These are phyloP conservation scores for Sordariomycetes sp. DNA, from an alignment of 2,329 filamentous ascomycete species.

Conservation along the genomic window DNA sequence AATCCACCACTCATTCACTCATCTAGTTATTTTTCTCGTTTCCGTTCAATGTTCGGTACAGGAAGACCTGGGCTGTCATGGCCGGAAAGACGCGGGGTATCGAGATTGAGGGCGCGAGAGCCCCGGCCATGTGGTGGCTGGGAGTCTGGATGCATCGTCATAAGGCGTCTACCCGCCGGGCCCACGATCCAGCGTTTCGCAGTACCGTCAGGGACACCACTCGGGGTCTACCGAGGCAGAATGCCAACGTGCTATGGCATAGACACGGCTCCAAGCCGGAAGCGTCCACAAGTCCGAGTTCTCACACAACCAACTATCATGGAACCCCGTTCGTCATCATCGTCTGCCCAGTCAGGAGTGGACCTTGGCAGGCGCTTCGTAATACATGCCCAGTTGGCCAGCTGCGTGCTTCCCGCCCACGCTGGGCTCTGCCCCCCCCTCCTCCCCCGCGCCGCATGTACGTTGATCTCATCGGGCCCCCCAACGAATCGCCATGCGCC, in stretches of 20 bases:
- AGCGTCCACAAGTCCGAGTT: not conserved
- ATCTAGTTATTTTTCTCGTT: too few species aligned
- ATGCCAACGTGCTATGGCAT: not conserved
- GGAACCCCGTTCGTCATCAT: not conserved
- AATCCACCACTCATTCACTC: too few species aligned
- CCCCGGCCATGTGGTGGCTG: not conserved
- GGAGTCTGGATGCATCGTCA: not conserved
- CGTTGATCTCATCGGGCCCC: not conserved
- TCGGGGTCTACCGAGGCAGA: not conserved
- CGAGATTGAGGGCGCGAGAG: too few species aligned
- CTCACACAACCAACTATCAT: not conserved
- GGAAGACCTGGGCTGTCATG: too few species aligned
- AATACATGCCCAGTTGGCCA: not conserved
- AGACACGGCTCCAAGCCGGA: not conserved
- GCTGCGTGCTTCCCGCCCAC: not conserved
- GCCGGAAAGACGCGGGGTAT: too few species aligned
- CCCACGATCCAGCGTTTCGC: not conserved
- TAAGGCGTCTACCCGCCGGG: not conserved
- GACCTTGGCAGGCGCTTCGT: not conserved
- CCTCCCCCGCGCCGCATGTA: not conserved
- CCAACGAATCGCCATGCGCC: not conserved
- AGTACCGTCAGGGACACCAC: not conserved
- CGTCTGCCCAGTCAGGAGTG: not conserved
- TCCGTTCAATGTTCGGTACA: too few species aligned
- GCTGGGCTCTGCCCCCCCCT: not conserved